Percentiles rank a stretch among this genome's conserved stretches.
These are phyloP conservation scores for Psilocybe mexicana DNA, from an alignment of 1,284 basidiomycete genomes.

Conservation along the genomic window DNA sequence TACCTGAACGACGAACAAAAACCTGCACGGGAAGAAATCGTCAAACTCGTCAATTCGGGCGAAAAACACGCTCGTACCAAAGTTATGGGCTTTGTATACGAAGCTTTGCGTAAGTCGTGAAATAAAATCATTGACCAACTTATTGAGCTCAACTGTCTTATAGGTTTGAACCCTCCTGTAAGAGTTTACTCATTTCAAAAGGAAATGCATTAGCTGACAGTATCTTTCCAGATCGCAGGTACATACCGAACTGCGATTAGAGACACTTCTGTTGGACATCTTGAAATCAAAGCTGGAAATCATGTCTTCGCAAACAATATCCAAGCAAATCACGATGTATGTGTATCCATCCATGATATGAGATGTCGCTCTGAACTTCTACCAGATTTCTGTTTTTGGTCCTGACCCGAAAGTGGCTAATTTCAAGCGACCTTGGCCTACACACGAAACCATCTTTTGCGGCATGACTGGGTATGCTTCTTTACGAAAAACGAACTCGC, in stretches of 20 bases:
- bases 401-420: conserved; percentile 19
- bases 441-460: conserved; percentile 35
- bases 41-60: conserved; percentile 31
- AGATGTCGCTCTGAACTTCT: neutral
- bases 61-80: conserved; percentile 28
- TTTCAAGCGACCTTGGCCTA: conserved; percentile 24
- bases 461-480: conserved; percentile 40
- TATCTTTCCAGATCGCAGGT: conserved; percentile 34
- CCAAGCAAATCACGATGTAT: conserved; percentile 44
- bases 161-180: conserved; percentile 35
- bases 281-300: conserved; percentile 34
- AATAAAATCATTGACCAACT: neutral
- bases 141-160: neutral
- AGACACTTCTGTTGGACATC: conserved; percentile 28
- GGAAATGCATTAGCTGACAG: neutral
- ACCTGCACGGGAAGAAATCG: conserved; percentile 45
- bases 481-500: neutral
- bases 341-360: conserved; percentile 15
- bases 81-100: conserved; percentile 48
- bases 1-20: conserved; percentile 50
- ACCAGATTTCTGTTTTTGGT: conserved; percentile 24
- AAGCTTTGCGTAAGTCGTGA: conserved; percentile 50
- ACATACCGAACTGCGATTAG: conserved; percentile 41
- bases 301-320: conserved; percentile 43
- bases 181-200: conserved; percentile 4